Evolutionary conservation across 2,329 filamentous ascomycete species (phyloP), one percentile per base, ranked within the genome.

Genomic region (Aspergillus clavatus): DNA sequence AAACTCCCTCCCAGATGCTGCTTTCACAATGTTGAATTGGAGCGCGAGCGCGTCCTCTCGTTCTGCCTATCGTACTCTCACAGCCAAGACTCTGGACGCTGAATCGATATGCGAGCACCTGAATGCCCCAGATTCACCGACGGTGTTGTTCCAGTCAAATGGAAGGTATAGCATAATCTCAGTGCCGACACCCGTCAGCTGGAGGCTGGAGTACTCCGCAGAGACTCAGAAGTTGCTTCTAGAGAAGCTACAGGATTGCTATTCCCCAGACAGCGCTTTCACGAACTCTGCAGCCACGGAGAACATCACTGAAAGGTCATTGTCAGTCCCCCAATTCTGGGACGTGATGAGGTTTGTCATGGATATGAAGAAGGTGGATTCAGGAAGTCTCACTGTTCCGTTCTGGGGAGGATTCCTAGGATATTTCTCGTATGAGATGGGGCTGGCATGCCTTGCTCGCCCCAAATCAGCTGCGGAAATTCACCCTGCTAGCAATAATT

Each of bases 401-500:
- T 95, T 95, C 61, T 81, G 87, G 67, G 89, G 88, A 41, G 89
- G 89, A 0, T 83, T 95, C 47, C 81, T 95, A 69, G 89, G 89
- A 0, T 94, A 85, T 58, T 78, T 89, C 40, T 89, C 87, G 0
- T 95, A 95, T 49, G 89, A 95, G 64, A 81, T 89, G 61, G 87
- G 88, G 0, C 71, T 94, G 1, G 72, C 65, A 5, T 60, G 65
- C 39, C 52, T 81, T 76, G 14, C 82, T 82, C 66, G 64, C 38
- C 57, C 62, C 2, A 60, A 61, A 52, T 57, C 52, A 45, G 44
- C 35, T 38, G 48, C 31, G 23, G 37, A 26, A 12, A 38, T 33
- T 6, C 29, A 36, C 19, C 26, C 7, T 19, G 14, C 7, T n/a
- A 33, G 18, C 16, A 33, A 26, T 7, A 22, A 22, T 22, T 35